Evolutionary conservation across 805 yeast genomes (phyloP), one percentile per base, ranked within the genome.

Genomic region (Wickerhamomyces rabaulensis): DNA sequence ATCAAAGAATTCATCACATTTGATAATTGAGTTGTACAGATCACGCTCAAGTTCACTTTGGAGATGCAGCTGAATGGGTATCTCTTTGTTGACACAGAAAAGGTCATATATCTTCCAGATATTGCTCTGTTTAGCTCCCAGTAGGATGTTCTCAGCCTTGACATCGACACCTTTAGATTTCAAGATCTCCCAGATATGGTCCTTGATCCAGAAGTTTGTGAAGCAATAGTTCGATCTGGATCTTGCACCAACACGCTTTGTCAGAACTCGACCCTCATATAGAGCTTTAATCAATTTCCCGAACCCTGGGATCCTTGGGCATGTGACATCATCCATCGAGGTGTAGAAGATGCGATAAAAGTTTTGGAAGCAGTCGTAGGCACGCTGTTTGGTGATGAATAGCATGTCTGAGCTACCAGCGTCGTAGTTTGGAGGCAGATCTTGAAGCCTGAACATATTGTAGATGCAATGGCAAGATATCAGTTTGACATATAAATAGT

Each of bases 191-290:
- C 39, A 19, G 5, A 41, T 42, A 12, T 19, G 15, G 4, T 20
- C 21, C 19, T 27, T 45, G 13, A 52, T 17, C 8, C 44, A 10
- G 6, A 55, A 20, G 13, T 49, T 45, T 2, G 41, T 6, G 59
- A 87, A 89, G 62, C 88, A 95, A 64, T 90, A 90, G 60, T 84
- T 84, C 19, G 92, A 81, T 58, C 83, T 85, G 2, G 91, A 91
- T 42, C 95, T 72, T 62, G 82, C 79, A 2, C 97, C 97, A 44
- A 89, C 69, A 45, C 97, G 73, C 52, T 95, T 75, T 0, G 94
- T 85, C 26, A 81, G 79, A 50, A 87, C 69, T 45, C 71, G 33
- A 5, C 41, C 69, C 0, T 95, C 94, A 55, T 76, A 84, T 5
- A 79, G 64, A 5, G 82, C 68, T 48, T 82, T 71, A 17, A 87